A percentile compares a stretch with the other conserved stretches of the same genome.
phyloP scores from a whole-genome alignment of 208 protist genomes.

The Trypanosoma mega region DNA sequence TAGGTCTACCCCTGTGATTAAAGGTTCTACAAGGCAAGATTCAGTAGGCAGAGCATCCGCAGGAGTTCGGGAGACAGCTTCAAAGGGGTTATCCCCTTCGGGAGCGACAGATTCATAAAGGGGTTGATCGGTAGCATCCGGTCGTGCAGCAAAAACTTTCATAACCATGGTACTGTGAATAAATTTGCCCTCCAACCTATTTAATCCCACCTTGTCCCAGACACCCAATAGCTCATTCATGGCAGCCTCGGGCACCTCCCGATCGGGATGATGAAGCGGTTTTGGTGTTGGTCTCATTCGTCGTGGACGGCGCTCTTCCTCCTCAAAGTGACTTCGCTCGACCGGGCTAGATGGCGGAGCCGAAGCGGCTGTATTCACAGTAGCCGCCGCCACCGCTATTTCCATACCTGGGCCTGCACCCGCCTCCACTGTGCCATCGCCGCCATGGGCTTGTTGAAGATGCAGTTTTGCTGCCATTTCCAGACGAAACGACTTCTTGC shows the following conservation, averaged over 20 bases:
- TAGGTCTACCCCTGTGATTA: constrained; percentile 23
- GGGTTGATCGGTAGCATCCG: constrained; percentile 36
- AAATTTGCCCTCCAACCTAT: constrained; percentile 66
- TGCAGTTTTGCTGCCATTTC: constrained; percentile 89
- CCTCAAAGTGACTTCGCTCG: constrained; percentile 20
- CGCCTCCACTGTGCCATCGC: constrained; percentile 59
- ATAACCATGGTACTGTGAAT: constrained; percentile 90
- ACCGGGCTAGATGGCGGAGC: constrained; percentile 13
- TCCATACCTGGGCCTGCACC: constrained; percentile 55
- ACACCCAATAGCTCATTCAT: constrained; percentile 75
- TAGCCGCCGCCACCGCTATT: not conserved
- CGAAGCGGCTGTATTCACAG: not conserved
- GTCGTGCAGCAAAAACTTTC: constrained; percentile 76
- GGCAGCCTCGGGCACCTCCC: constrained; percentile 47
- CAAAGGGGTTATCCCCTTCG: constrained; percentile 61
- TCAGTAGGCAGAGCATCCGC: constrained; percentile 1
- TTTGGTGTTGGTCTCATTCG: constrained; percentile 70
- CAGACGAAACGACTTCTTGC: constrained; percentile 83
- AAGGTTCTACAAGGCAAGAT: constrained; percentile 9
- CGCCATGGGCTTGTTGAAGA: constrained; percentile 79
- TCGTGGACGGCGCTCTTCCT: constrained; percentile 41
- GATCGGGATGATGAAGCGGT: constrained; percentile 76
- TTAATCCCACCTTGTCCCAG: constrained; percentile 79
- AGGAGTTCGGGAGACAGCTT: constrained; percentile 8
- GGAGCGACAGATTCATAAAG: constrained; percentile 47